Evolutionary conservation across 2,329 filamentous ascomycete species (phyloP), one percentile per base, ranked within the genome.

Genomic region (Sporothrix sp.): DNA sequence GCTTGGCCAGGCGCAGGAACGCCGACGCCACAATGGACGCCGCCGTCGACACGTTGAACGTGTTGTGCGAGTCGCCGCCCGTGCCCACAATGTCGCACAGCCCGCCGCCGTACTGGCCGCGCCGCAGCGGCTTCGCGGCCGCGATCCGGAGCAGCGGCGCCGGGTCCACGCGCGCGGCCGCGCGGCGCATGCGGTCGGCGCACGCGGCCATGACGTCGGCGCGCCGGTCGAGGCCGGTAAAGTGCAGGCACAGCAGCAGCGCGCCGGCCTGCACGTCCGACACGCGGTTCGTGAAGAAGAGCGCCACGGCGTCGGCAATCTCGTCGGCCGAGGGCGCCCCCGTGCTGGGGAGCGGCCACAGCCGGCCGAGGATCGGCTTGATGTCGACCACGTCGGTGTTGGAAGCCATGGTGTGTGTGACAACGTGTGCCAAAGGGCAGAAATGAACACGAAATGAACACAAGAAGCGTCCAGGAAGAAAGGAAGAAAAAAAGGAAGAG

Each of bases 31-130:
- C 57, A 62, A 98, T 96, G 16, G 89, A 95, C 2, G 93, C 81
- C 7, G 93, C 95, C 4, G 93, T 98, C 59, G 85, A 93, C 65
- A 98, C 91, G 67, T 98, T 98, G 80, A 95, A 98, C 30, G 93
- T 98, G 67, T 95, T 88, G 74, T 97, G 90, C 18, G 85, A 84
- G 71, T 98, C 93, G 62, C 93, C 93, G 58, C 93, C 93, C 7
- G 93, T 98, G 59, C 93, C 93, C 52, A 98, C 93, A 65, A 98
- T 97, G 66, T 98, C 93, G 65, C 90, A 82, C 72, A 98, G 70
- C 4, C 91, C 91, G 56, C 93, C 93, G 10, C 71, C 63, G 65
- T 98, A 98, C 8, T 68, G 69, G 7, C 90, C 90, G 61, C 87
- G 83, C 49, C 76, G 75, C 59, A 74, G 75, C 11, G 76, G 77